Evolutionary conservation across 768 basidiomycete genomes (phyloP), one percentile per base, ranked within the genome.

Genomic region (Fomitopsis serialis): DNA sequence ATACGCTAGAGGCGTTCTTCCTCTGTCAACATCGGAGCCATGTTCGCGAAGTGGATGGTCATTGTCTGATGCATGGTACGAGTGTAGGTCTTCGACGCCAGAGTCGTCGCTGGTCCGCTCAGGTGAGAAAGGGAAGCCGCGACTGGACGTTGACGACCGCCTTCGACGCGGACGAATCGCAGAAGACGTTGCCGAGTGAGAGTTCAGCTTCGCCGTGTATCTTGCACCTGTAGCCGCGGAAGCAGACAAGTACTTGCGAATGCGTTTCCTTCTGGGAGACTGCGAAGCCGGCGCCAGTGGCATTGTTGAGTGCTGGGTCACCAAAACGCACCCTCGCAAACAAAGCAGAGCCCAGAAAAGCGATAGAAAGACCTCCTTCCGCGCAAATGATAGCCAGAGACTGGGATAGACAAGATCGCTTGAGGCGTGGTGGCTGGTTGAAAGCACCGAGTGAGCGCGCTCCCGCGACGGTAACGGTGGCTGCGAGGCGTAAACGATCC

Each of bases 1-100:
- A 61, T 90, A 90, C 0, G 81, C 74, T 23, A 82, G 69, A 12
- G 78, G 79, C 46, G 45, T 52, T 22, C 55, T 40, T n/a, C 29
- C 45, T 12, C 49, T 22, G 13, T 48, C 36, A 13, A 56, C 23
- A 22, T 48, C 58, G 11, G 52, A 37, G 19, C 58, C 58, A 8
- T 54, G 27, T 19, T 49, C 49, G 3, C 54, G 52, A 27, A 61
- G 53, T 2, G 57, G 37, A 21, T 45, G 50, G 11, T 48, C 45
- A 3, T 52, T 34, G 32, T 63, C 64, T 3, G 59, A 54, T 42
- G 53, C 42, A 24, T n/a, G 45, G 24, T 52, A 49, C 0, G 48
- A 43, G 23, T 53, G 19, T 3, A 58, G 59, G 10, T 60, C 58
- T 5, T 62, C 61, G 40, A 50, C 52, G 48, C 21, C 53, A 35